Evolutionary conservation across 2,329 filamentous ascomycete genomes (phyloP), one percentile per base, ranked within the genome.

Genomic region (Lachnellula subtilissima): DNA sequence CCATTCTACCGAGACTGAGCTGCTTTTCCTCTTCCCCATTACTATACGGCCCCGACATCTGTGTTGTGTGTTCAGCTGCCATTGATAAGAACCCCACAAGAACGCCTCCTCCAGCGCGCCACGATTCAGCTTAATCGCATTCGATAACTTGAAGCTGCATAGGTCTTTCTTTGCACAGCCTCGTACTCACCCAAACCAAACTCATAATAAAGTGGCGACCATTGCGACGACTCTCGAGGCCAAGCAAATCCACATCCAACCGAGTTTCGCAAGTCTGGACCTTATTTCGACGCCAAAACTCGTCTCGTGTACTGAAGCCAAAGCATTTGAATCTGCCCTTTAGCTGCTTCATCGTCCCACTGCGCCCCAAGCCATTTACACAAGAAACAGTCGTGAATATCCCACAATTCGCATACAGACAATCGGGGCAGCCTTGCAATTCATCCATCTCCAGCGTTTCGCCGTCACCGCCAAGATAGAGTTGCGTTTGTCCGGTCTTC

Each of bases 401-500:
- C 9, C 8, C 2, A 39, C 36, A 50, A 42, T 23, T 4, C n/a
- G 14, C 36, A 50, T 28, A 19, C 12, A 12, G n/a, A 35, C 23
- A 22, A 49, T 36, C n/a, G 14, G 22, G 15, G 23, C 39, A 25
- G 28, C 22, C 6, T 8, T 35, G 8, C 22, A 22, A 43, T n/a
- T 36, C 35, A 28, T 37, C 49, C 17, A 19, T 17, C 43, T 39
- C 40, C 49, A 28, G 54, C 54, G 54, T 50, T 49, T 52, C 36
- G 54, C 54, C n/a, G 23, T 28, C 37, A 17, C 25, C 25, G 37
- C 48, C 25, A 48, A 48, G 22, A 43, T 51, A 56, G 40, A 54
- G 53, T 25, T 23, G 40, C 36, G 47, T 48, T 32, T 36, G 36
- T 47, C 47, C 50, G 17, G 19, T 28, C 45, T 54, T 64, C 62